phyloP scores from a whole-genome alignment of 202 grass and related monocot genomes.

The Cymbopogon flexuosus region DNA sequence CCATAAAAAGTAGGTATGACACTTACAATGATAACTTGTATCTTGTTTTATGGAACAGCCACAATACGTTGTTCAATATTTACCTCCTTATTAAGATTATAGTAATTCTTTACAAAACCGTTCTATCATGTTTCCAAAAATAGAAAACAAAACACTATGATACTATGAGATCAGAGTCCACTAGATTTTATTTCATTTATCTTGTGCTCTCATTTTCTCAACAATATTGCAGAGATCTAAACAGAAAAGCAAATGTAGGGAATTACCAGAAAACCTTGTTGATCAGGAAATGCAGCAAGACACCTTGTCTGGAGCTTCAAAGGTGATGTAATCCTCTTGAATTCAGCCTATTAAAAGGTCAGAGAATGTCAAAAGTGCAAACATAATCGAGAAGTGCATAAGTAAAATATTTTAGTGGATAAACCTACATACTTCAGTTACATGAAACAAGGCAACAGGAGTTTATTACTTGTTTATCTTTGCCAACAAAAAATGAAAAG shows the following conservation, averaged over 20 bases:
- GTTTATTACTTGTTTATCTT: slow-evolving; percentile 18
- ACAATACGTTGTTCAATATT: not conserved
- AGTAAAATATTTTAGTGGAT: slow-evolving; percentile 5
- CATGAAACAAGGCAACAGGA: not conserved
- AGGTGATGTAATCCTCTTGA: slow-evolving; percentile 79
- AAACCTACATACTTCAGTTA: not conserved
- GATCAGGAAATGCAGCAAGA: slow-evolving; percentile 94
- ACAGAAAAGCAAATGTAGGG: slow-evolving; percentile 4
- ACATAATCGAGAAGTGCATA: not conserved
- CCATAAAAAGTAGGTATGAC: not conserved
- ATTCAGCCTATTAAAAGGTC: slow-evolving; percentile 58
- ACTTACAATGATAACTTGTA: not conserved
- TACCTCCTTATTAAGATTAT: not conserved
- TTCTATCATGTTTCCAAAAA: not conserved
- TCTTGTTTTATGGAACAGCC: not conserved
- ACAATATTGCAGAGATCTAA: slow-evolving; percentile 3
- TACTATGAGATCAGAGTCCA: not conserved
- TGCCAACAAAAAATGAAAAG: slow-evolving; percentile 11
- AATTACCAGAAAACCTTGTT: slow-evolving; percentile 97
- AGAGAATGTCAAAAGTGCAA: slow-evolving; percentile 13
- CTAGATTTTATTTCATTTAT: not conserved
- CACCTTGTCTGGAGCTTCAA: slow-evolving; percentile 89
- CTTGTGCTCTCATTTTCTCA: not conserved
- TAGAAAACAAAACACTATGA: not conserved
- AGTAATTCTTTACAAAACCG: not conserved